Percentiles rank a stretch among this genome's conserved stretches.
phyloP scores from a whole-genome alignment of 768 basidiomycete species.

The Botryobasidium botryosum region DNA sequence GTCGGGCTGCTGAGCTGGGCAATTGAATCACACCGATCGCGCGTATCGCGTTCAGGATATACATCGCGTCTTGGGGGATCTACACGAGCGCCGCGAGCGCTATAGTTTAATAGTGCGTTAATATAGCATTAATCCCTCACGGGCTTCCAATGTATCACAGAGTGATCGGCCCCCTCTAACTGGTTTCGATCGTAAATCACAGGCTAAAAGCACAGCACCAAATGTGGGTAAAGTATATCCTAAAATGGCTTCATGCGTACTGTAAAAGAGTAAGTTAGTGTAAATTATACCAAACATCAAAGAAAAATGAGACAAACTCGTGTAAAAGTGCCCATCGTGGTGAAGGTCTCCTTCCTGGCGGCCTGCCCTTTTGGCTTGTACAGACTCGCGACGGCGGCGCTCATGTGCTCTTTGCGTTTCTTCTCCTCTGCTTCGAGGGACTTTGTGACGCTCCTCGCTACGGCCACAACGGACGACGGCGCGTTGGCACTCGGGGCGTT shows the following conservation, averaged over 20 bases:
- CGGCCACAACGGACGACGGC: conserved; percentile 32
- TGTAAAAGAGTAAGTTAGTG: not conserved
- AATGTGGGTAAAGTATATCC: too few species aligned
- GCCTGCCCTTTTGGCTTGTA: conserved; percentile 44
- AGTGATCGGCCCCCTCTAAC: too few species aligned
- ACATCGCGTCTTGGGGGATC: too few species aligned
- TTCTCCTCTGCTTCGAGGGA: conserved; percentile 68
- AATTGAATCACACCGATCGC: too few species aligned
- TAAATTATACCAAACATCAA: not conserved
- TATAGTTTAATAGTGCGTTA: too few species aligned
- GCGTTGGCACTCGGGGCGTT: conserved; percentile 32
- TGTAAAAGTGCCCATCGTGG: conserved; percentile 84
- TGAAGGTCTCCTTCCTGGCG: conserved; percentile 66
- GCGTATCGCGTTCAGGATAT: too few species aligned
- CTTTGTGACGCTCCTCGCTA: conserved; percentile 41
- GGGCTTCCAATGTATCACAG: too few species aligned
- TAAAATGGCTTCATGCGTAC: not conserved
- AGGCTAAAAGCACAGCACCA: too few species aligned
- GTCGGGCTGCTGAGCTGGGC: too few species aligned
- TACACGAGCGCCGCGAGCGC: too few species aligned
- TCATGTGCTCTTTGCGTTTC: conserved; percentile 70
- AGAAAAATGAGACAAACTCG: conserved; percentile 37
- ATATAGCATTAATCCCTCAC: too few species aligned
- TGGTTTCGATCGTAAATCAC: too few species aligned
- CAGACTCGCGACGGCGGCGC: conserved; percentile 66